Evolutionary conservation across 805 yeast genomes (phyloP).

Genomic region (Candida fluviatilis): DNA sequence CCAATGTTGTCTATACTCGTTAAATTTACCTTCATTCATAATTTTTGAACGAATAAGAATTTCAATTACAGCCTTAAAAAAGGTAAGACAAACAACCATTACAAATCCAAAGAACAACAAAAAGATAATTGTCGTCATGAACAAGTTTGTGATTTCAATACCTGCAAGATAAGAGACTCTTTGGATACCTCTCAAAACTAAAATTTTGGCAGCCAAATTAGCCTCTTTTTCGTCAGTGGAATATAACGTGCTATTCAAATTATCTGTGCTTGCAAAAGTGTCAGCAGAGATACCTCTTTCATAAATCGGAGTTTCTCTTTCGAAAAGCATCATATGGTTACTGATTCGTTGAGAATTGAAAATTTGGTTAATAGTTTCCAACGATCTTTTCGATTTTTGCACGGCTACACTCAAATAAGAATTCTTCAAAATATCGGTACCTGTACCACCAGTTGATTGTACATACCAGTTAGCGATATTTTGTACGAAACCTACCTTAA

Average conservation of each 20-base stretch:
- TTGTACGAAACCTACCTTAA: slow-evolving; percentile 73
- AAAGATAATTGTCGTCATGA: slow-evolving; percentile 82
- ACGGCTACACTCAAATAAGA: slow-evolving; percentile 75
- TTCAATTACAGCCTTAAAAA: slow-evolving; percentile 69
- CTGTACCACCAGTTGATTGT: slow-evolving; percentile 88
- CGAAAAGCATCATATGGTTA: slow-evolving; percentile 11
- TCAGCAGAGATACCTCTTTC: slow-evolving; percentile 19
- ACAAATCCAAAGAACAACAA: slow-evolving; percentile 73
- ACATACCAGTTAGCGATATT: slow-evolving; percentile 87
- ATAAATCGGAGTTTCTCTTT: slow-evolving; percentile 11
- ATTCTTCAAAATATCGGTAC: slow-evolving; percentile 71
- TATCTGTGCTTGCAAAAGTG: slow-evolving; percentile 41
- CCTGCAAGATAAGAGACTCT: slow-evolving; percentile 82
- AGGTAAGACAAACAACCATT: slow-evolving; percentile 49
- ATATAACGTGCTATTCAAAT: slow-evolving; percentile 47
- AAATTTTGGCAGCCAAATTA: slow-evolving; percentile 58
- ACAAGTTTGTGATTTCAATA: slow-evolving; percentile 82
- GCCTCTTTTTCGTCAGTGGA: slow-evolving; percentile 68
- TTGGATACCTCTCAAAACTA: slow-evolving; percentile 85
- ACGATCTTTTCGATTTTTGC: slow-evolving; percentile 49
- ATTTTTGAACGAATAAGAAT: slow-evolving; percentile 52
- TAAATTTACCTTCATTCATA: slow-evolving; percentile 61
- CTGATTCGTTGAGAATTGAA: slow-evolving; percentile 9
- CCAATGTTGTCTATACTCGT: slow-evolving; percentile 82
- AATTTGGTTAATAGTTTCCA: slow-evolving; percentile 10